Conservation (phyloP, 2,329 filamentous ascomycete species). For the Ophiocordyceps camponoti-leonardi region DNA sequence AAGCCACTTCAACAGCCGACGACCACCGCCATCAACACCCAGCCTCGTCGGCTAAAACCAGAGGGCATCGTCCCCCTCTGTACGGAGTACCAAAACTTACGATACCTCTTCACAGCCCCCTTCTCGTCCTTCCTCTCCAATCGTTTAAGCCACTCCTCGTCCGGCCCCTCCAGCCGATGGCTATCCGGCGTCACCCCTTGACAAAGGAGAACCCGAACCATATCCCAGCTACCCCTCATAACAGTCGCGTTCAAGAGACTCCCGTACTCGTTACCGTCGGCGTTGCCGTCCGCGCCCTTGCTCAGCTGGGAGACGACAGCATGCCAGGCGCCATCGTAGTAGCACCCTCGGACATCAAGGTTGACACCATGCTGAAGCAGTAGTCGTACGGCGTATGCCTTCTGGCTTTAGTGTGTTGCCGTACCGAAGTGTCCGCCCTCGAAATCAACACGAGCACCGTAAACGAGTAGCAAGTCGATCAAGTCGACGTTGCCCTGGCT, state of each 20-base stretch:
- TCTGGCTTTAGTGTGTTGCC: background rate
- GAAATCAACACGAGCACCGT: background rate
- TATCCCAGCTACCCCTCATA: background rate
- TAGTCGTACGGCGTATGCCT: background rate
- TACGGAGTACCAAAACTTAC: background rate
- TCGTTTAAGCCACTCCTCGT: background rate
- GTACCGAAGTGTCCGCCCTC: background rate
- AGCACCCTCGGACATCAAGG: background rate
- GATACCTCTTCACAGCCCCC: background rate
- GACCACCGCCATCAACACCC: no score
- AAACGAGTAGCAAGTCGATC: background rate
- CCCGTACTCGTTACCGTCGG: background rate
- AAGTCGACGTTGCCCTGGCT: background rate
- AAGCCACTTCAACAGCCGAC: no score
- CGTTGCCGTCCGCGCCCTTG: background rate
- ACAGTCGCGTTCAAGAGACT: background rate
- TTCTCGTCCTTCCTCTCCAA: background rate
- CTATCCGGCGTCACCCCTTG: constrained; percentile 2
- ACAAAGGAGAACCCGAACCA: constrained; percentile 1
- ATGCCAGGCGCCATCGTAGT: background rate
- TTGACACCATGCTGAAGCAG: background rate
- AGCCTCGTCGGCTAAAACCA: background rate
- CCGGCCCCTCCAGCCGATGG: background rate
- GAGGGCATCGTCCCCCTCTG: background rate
- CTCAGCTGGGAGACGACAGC: background rate